A percentile compares a stretch with the other conserved stretches of the same genome.
Conservation (phyloP, 106 monocot genomes). For the Iris macrosiphon region DNA sequence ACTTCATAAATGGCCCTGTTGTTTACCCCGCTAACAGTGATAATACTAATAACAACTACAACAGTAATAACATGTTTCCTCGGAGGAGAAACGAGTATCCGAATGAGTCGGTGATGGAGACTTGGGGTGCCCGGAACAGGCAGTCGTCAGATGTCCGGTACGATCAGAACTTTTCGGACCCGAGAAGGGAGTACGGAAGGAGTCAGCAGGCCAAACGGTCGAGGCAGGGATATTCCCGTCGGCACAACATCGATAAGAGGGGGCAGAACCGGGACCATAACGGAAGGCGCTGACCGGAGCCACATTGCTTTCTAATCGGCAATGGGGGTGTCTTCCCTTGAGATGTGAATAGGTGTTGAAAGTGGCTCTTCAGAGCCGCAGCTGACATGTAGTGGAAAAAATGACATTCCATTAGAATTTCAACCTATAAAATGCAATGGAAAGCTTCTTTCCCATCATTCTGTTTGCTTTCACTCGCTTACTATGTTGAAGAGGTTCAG, state of each 20-base stretch:
- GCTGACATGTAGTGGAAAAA: too few species aligned
- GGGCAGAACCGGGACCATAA: too few species aligned
- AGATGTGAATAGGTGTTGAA: too few species aligned
- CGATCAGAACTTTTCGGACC: background rate
- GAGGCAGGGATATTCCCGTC: too few species aligned
- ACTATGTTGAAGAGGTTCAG: too few species aligned
- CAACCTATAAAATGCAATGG: too few species aligned
- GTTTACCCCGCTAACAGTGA: constrained; percentile 4
- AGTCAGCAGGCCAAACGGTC: constrained; percentile 7
- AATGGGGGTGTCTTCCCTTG: too few species aligned
- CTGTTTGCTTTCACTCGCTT: too few species aligned
- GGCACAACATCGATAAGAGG: too few species aligned
- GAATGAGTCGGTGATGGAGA: background rate
- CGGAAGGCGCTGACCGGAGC: constrained; percentile 8
- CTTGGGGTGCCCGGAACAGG: constrained; percentile 7
- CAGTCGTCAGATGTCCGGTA: background rate
- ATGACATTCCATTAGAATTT: too few species aligned
- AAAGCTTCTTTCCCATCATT: too few species aligned
- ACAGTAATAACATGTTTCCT: background rate
- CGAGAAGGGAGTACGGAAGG: constrained; percentile 3
- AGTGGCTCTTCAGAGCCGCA: too few species aligned
- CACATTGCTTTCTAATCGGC: background rate
- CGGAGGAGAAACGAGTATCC: constrained; percentile 5
- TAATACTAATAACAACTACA: background rate
- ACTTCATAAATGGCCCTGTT: background rate